A percentile compares a stretch with the other conserved stretches of the same genome.
phyloP scores from a whole-genome alignment of 495 filamentous ascomycete genomes.

The Xanthoparmelia taractica region DNA sequence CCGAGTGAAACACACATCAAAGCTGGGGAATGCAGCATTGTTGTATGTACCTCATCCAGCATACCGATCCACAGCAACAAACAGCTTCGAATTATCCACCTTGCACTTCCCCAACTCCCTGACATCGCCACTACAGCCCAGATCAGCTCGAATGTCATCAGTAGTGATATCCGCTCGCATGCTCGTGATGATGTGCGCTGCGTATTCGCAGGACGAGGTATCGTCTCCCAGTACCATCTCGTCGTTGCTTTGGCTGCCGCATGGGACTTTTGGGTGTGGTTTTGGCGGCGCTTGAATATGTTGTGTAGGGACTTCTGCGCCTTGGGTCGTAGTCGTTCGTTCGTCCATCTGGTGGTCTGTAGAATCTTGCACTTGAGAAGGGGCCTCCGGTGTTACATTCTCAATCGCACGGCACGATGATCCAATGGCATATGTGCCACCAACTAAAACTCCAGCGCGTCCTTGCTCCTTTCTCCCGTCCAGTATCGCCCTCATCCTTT shows the following conservation, averaged over 20 bases:
- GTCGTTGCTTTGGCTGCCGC: background rate
- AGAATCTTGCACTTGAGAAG: background rate
- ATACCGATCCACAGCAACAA: constrained; percentile 34
- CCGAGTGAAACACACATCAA: background rate
- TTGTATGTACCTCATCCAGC: background rate
- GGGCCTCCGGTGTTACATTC: background rate
- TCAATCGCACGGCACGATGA: background rate
- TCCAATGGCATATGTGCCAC: background rate
- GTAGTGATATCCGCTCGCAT: constrained; percentile 29
- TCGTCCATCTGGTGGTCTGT: background rate
- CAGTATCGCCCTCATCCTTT: background rate
- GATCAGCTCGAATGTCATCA: constrained; percentile 34
- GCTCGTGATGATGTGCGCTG: constrained; percentile 28
- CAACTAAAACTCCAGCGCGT: background rate
- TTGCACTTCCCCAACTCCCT: constrained; percentile 31
- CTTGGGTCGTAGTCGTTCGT: background rate
- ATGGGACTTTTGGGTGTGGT: background rate
- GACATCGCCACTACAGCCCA: constrained; percentile 32
- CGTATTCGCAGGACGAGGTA: constrained; percentile 27
- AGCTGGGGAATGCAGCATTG: background rate
- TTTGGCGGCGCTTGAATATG: background rate
- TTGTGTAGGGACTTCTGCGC: background rate
- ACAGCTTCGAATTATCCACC: constrained; percentile 38
- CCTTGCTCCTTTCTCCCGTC: background rate
- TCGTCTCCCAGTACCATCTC: constrained; percentile 8